Conservation (phyloP, 2,329 filamentous ascomycete species). For the Fusarium transvaalense region DNA sequence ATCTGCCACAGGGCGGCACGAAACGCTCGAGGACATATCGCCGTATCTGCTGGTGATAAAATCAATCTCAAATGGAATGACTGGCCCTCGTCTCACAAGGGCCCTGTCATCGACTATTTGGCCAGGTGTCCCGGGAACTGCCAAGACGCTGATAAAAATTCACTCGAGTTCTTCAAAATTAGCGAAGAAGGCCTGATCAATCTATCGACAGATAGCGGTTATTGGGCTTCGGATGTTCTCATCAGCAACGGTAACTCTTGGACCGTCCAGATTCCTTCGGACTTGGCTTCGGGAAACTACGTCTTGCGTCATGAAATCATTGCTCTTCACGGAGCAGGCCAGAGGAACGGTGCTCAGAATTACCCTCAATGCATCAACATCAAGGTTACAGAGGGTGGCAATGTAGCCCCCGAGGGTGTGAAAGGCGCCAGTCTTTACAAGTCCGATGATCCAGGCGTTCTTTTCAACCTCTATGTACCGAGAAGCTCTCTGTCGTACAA, state of each 20-base stretch:
- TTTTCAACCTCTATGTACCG: constrained; percentile 50
- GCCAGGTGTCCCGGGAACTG: constrained; percentile 71
- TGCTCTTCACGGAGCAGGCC: constrained; percentile 60
- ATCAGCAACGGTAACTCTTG: constrained; percentile 55
- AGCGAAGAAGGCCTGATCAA: constrained; percentile 64
- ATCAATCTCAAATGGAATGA: constrained; percentile 57
- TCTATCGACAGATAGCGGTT: constrained; percentile 58
- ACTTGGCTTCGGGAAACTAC: constrained; percentile 57
- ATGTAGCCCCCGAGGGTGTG: constrained; percentile 50
- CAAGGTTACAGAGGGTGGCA: constrained; percentile 58
- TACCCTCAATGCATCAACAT: constrained; percentile 66
- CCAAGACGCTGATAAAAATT: constrained; percentile 63
- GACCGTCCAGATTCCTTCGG: constrained; percentile 51
- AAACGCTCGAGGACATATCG: constrained; percentile 55
- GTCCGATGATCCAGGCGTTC: constrained; percentile 50
- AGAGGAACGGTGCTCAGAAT: constrained; percentile 62
- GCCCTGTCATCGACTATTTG: constrained; percentile 73
- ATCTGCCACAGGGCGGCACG: constrained; percentile 60
- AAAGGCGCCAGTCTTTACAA: constrained; percentile 50
- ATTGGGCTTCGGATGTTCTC: constrained; percentile 57
- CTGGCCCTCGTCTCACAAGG: constrained; percentile 60
- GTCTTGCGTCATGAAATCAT: constrained; percentile 66
- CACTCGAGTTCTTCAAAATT: constrained; percentile 74
- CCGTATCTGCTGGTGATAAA: constrained; percentile 56
- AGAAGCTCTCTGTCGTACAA: constrained; percentile 44